A percentile compares a stretch with the other conserved stretches of the same genome.
phyloP scores from a whole-genome alignment of 192 early-diverging fungal genomes.

The Rhizophagus prolifer region DNA sequence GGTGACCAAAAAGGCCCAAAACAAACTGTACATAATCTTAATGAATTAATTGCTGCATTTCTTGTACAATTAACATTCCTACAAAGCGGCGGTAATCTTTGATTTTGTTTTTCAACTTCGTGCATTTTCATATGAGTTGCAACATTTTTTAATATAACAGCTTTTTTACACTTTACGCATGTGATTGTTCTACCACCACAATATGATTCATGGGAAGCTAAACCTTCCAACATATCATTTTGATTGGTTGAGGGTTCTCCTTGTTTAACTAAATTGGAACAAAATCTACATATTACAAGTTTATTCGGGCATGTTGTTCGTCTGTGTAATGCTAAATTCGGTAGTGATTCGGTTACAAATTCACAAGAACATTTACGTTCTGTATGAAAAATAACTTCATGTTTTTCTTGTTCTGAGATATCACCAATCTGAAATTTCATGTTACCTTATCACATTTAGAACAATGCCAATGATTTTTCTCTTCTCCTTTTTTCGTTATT shows the following conservation, averaged over 20 bases:
- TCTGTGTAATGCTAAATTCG: conserved; percentile 65
- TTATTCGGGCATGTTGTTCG: conserved; percentile 66
- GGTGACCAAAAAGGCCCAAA: conserved; percentile 82
- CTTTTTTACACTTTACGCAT: conserved; percentile 73
- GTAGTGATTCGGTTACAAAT: conserved; percentile 37
- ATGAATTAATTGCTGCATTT: conserved; percentile 47
- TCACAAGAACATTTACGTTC: conserved; percentile 63
- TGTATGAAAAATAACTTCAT: conserved; percentile 62
- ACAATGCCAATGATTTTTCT: conserved; percentile 84
- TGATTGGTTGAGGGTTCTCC: conserved; percentile 52
- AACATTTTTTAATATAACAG: conserved; percentile 79
- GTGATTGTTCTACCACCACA: conserved; percentile 84
- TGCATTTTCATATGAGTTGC: conserved; percentile 72
- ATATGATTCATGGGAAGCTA: conserved; percentile 75
- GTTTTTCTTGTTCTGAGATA: conserved; percentile 60
- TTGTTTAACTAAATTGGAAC: conserved; percentile 69
- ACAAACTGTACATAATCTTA: conserved; percentile 73
- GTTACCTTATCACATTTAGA: conserved; percentile 54
- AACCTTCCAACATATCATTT: conserved; percentile 63
- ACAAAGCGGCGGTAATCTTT: conserved; percentile 59
- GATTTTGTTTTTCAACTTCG: conserved; percentile 61
- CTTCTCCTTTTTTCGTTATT: conserved; percentile 69
- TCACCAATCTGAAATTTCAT: conserved; percentile 40
- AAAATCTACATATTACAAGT: conserved; percentile 82
- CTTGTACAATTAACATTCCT: conserved; percentile 72